Percentiles rank a stretch among this genome's conserved stretches.
These are phyloP conservation scores for Stemphylium vesicarium DNA, from an alignment of 2,329 filamentous ascomycete genomes.

Conservation along the genomic window DNA sequence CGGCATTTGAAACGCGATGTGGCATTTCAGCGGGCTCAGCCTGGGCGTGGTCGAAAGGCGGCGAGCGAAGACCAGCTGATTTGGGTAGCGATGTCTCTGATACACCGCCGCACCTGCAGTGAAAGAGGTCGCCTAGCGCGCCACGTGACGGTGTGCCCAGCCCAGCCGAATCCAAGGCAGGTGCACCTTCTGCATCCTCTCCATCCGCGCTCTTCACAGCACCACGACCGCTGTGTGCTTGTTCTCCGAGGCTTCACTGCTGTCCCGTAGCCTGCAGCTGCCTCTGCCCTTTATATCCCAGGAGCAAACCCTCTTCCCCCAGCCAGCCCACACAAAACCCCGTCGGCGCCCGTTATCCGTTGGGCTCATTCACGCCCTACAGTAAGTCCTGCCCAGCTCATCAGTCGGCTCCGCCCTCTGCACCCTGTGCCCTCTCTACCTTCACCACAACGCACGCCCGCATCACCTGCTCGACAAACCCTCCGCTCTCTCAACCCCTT, in stretches of 20 bases:
- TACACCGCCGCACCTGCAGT: slow-evolving; percentile 19
- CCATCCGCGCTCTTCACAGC: slow-evolving; percentile 30
- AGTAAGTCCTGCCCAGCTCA: slow-evolving; percentile 44
- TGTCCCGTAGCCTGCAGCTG: slow-evolving; percentile 40
- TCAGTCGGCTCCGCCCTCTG: slow-evolving; percentile 32
- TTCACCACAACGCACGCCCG: slow-evolving; percentile 8
- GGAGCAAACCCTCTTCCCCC: slow-evolving; percentile 21
- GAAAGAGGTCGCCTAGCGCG: slow-evolving; percentile 21
- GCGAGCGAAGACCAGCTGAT: not conserved
- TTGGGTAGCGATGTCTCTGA: slow-evolving; percentile 16
- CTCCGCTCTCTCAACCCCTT: slow-evolving; percentile 24
- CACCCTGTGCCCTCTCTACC: slow-evolving; percentile 25
- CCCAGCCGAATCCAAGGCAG: slow-evolving; percentile 20
- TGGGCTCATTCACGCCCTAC: slow-evolving; percentile 48
- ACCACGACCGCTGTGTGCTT: slow-evolving; percentile 34
- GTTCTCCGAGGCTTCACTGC: slow-evolving; percentile 33
- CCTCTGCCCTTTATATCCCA: slow-evolving; percentile 23
- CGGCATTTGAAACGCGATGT: slow-evolving; percentile 17
- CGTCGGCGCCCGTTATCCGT: slow-evolving; percentile 38
- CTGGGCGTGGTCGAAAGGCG: not conserved
- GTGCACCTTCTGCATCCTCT: slow-evolving; percentile 24
- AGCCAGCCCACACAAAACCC: slow-evolving; percentile 19
- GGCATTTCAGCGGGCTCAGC: slow-evolving; percentile 12
- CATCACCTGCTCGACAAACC: slow-evolving; percentile 16
- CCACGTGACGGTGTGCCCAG: slow-evolving; percentile 24